These are phyloP conservation scores for Botrytis byssoidea DNA, from an alignment of 2,329 filamentous ascomycete genomes.

Conservation along the genomic window DNA sequence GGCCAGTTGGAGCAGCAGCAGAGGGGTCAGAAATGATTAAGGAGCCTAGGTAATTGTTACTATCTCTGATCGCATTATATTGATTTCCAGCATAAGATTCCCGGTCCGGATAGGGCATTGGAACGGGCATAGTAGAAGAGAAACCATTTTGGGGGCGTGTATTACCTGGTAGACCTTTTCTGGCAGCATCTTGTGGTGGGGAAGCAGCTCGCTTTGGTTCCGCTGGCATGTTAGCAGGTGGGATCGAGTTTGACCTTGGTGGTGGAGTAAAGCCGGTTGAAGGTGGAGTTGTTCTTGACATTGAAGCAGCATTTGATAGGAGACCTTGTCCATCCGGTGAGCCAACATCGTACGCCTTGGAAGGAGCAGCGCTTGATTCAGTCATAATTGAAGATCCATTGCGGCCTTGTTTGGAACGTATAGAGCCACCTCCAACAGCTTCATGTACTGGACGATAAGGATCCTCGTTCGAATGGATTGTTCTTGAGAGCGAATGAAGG, in stretches of 20 bases:
- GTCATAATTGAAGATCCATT: constrained; percentile 47
- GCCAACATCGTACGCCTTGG: constrained; percentile 28
- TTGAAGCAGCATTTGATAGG: constrained; percentile 32
- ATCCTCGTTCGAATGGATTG: constrained; percentile 72
- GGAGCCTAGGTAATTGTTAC: constrained; percentile 38
- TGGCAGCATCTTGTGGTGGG: constrained; percentile 20
- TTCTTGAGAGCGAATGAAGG: constrained; percentile 78
- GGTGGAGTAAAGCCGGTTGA: constrained; percentile 34
- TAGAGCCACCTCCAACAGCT: constrained; percentile 56
- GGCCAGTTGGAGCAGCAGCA: constrained; percentile 13
- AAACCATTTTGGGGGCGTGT: constrained; percentile 24
- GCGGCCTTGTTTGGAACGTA: constrained; percentile 46
- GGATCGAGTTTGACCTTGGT: constrained; percentile 46
- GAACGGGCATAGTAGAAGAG: constrained; percentile 21
- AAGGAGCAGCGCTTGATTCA: constrained; percentile 40
- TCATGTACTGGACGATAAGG: constrained; percentile 69
- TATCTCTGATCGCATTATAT: constrained; percentile 29
- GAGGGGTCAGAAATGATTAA: constrained; percentile 27
- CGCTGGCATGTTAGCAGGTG: background rate
- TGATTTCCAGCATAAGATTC: constrained; percentile 27
- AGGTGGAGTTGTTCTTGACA: constrained; percentile 33
- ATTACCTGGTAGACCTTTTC: constrained; percentile 30
- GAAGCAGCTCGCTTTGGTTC: constrained; percentile 11
- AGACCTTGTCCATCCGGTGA: constrained; percentile 29
- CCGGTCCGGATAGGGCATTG: constrained; percentile 15